These are phyloP conservation scores for Raphanus sativus DNA, from an alignment of 345 rosid species.

Conservation along the genomic window DNA sequence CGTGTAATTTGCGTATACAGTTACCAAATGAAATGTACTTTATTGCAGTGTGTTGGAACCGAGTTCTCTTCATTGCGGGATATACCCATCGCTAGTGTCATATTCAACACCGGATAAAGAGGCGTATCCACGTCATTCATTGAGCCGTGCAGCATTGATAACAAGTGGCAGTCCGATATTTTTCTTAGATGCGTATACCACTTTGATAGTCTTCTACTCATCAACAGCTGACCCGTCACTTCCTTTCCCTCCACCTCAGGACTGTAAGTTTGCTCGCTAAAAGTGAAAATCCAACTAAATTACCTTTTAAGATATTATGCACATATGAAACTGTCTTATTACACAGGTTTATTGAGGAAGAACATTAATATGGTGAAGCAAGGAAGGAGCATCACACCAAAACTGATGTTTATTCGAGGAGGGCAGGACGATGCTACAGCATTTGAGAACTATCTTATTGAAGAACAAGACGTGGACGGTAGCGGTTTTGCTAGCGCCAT, in stretches of 20 bases:
- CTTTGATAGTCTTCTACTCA: slow-evolving; percentile 82
- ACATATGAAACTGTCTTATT: background rate
- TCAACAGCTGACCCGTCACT: slow-evolving; percentile 82
- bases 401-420: slow-evolving; percentile 75
- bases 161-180: slow-evolving; percentile 97
- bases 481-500: slow-evolving; percentile 75
- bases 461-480: slow-evolving; percentile 96
- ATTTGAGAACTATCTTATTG: slow-evolving; percentile 87
- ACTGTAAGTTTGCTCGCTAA: slow-evolving; percentile 58
- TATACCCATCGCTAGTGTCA: slow-evolving; percentile 75
- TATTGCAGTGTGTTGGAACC: slow-evolving; percentile 79
- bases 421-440: slow-evolving; percentile 81
- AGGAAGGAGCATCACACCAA: slow-evolving; percentile 83
- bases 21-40: background rate
- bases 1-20: background rate
- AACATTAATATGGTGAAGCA: slow-evolving; percentile 87
- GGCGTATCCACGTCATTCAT: slow-evolving; percentile 90
- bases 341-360: slow-evolving; percentile 73
- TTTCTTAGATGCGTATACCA: slow-evolving; percentile 91
- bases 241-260: slow-evolving; percentile 94
- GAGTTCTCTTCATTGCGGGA: slow-evolving; percentile 82
- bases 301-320: background rate
- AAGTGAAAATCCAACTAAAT: background rate
- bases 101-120: slow-evolving; percentile 79
- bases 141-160: slow-evolving; percentile 86